A percentile compares a stretch with the other conserved stretches of the same genome.
Conservation (phyloP, 495 filamentous ascomycete genomes). For the Cenococcum geophilum region DNA sequence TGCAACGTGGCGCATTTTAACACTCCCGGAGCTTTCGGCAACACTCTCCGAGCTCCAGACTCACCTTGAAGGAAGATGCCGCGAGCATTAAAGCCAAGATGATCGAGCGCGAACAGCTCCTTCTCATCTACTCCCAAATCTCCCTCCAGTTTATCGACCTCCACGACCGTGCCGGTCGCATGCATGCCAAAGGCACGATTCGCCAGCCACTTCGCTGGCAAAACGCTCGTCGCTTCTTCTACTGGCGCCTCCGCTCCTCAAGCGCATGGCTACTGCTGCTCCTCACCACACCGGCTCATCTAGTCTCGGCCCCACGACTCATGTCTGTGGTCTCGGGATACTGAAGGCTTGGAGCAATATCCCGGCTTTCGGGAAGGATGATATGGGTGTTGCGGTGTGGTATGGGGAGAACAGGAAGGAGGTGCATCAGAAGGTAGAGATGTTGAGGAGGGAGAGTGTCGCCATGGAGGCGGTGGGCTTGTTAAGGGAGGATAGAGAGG, state of each 20-base stretch:
- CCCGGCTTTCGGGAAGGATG: conserved; percentile 66
- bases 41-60: too few species aligned
- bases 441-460: conserved; percentile 72
- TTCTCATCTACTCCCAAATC: conserved; percentile 88
- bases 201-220: conserved; percentile 79
- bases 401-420: conserved; percentile 91
- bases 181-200: conserved; percentile 95
- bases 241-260: conserved; percentile 97
- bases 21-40: too few species aligned
- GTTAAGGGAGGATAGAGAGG: conserved; percentile 65
- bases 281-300: conserved; percentile 39
- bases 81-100: conserved; percentile 84
- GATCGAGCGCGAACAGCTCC: conserved; percentile 76
- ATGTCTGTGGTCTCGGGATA: conserved; percentile 57
- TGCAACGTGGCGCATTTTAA: too few species aligned
- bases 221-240: conserved; percentile 95
- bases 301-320: conserved; percentile 42
- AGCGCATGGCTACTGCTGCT: conserved; percentile 62
- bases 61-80: too few species aligned
- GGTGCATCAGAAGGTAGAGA: conserved; percentile 71
- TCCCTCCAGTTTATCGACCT: conserved; percentile 93
- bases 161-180: conserved; percentile 93
- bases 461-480: conserved; percentile 71
- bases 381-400: conserved; percentile 84
- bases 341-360: conserved; percentile 75